These are phyloP conservation scores for Alternaria arborescens DNA, from an alignment of 2,329 filamentous ascomycete genomes.

Conservation along the genomic window DNA sequence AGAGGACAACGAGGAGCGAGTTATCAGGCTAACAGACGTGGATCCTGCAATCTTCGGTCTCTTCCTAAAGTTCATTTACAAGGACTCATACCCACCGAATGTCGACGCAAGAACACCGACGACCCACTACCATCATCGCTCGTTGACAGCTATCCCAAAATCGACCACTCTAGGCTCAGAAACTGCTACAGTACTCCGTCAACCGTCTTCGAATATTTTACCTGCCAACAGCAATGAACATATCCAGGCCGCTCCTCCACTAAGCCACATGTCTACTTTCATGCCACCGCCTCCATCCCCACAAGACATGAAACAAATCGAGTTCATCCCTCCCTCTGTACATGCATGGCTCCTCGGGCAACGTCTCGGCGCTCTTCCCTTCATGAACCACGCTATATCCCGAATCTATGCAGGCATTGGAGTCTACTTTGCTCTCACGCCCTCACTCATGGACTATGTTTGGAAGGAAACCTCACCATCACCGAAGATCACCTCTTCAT, in stretches of 20 bases:
- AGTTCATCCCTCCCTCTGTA: conserved; percentile 15
- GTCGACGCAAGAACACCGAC: conserved; percentile 10
- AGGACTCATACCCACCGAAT: conserved; percentile 21
- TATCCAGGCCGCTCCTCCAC: not conserved
- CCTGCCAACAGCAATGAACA: too few relatives aligned
- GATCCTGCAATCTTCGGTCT: conserved; percentile 28
- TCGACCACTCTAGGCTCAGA: not conserved
- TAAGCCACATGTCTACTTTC: not conserved
- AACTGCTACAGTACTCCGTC: not conserved
- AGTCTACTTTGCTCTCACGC: conserved; percentile 19
- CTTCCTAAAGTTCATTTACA: conserved; percentile 34
- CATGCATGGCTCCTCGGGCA: conserved; percentile 29
- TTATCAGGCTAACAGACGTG: conserved; percentile 14
- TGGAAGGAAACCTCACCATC: conserved; percentile 16
- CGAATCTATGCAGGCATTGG: conserved; percentile 24
- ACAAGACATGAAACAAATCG: not conserved
- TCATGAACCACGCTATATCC: conserved; percentile 26
- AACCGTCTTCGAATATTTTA: too few relatives aligned
- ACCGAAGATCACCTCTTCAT: not conserved
- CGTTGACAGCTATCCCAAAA: not conserved
- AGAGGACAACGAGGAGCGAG: not conserved
- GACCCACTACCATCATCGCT: not conserved
- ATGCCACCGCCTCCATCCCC: not conserved
- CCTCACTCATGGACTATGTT: conserved; percentile 15
- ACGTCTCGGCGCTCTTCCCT: conserved; percentile 14